These are phyloP conservation scores for Verticillium zaregamsianum DNA, from an alignment of 2,329 filamentous ascomycete species.

Conservation along the genomic window DNA sequence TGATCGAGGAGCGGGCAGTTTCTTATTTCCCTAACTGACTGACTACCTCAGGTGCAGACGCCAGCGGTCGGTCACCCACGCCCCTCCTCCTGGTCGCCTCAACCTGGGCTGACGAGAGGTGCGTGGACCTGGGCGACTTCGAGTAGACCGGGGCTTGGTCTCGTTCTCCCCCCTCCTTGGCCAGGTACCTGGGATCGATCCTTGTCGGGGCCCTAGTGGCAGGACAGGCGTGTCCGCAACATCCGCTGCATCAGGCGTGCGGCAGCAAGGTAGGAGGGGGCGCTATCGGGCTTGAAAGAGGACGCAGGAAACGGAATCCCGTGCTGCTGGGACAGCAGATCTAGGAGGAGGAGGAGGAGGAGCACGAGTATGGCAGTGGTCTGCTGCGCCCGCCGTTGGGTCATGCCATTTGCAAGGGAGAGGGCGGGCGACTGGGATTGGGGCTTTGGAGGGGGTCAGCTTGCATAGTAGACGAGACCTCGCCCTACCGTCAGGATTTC, in stretches of 20 bases:
- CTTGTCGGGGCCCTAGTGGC: not conserved
- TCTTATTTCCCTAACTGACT: conserved; percentile 9
- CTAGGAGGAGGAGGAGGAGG: not conserved
- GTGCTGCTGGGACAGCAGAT: too few species aligned
- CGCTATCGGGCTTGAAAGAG: too few species aligned
- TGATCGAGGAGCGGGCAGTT: conserved; percentile 11
- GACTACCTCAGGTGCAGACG: not conserved
- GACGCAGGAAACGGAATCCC: too few species aligned
- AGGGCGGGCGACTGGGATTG: not conserved
- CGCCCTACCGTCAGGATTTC: not conserved
- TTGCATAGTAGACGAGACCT: not conserved
- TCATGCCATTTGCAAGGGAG: not conserved
- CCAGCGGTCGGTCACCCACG: not conserved
- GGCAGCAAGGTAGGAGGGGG: too few species aligned
- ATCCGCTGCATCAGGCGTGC: not conserved
- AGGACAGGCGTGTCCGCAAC: not conserved
- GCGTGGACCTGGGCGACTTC: not conserved
- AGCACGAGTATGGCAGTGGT: not conserved
- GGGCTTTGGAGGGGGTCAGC: not conserved
- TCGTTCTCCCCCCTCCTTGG: not conserved
- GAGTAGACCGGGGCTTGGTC: not conserved
- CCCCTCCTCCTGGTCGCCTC: not conserved
- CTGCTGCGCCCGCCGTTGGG: not conserved
- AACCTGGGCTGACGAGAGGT: not conserved
- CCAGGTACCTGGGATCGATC: not conserved